Base-by-base conservation (phyloP, 1,139 yeast species). In the Hanseniaspora uvarum region DNA sequence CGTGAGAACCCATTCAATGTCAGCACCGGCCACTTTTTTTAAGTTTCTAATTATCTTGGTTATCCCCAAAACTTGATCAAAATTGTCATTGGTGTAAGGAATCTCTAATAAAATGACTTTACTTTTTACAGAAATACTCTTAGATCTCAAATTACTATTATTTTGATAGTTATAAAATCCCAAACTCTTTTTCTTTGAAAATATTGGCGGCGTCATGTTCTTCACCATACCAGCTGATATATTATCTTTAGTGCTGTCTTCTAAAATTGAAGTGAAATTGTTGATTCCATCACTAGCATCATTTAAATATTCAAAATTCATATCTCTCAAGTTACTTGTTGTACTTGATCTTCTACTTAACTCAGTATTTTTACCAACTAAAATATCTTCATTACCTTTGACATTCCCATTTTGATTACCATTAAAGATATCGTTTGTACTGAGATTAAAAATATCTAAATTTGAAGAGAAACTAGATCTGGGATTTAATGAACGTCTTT, bases 71-170 rank as follows among this genome's bases (percentile, higher is more conserved):
- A 34, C 39, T 18, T 50, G 53, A 30, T 43, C 44, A 37, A 50
- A 50, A 14, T 50, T 50, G 12, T 50, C 53, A 30, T 50, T 50
- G 2, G 53, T 50, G 24, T 43, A 50, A 11, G 48, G 45, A 1
- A 50, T 28, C 6, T 36, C 23, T 6, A 50, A 21, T 11, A 21
- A 21, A 19, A 30, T 40, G 34, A 38, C 12, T 2, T 49, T 28
- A 16, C 14, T 16, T 11, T 31, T 18, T 24, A 18, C 12, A n/a
- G 26, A 37, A 37, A n/a, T n/a, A 34, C 37, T 34, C 19, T 4
- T 34, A 5, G 37, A 34, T 34, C 26, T 23, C 34, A 19, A 28
- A 11, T n/a, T 16, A n/a, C 23, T 38, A 37, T 18, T 24, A 12
- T 5, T 19, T 18, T 16, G 33, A 11, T 16, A 23, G 16, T 21